A percentile compares a stretch with the other conserved stretches of the same genome.
These are phyloP conservation scores for Rhizophagus clarus DNA, from an alignment of 192 early-diverging fungal species.

Conservation along the genomic window DNA sequence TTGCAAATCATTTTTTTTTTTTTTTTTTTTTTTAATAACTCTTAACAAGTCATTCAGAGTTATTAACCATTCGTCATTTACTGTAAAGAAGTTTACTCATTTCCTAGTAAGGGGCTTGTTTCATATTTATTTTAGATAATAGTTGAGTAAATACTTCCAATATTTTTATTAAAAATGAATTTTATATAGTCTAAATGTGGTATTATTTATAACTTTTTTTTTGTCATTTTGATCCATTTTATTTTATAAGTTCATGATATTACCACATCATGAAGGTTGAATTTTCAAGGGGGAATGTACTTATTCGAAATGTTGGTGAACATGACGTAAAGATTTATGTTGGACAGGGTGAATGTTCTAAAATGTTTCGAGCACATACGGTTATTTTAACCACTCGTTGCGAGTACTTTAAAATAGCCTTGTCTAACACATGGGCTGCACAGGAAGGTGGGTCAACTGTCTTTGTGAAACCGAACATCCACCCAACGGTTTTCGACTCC, in stretches of 20 bases:
- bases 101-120: no score
- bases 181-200: no score
- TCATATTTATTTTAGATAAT: no score
- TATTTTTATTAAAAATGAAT: no score
- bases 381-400: background rate
- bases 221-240: background rate
- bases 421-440: conserved; percentile 6
- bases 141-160: no score
- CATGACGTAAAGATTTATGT: background rate
- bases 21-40: no score
- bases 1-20: no score
- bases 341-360: background rate
- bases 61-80: no score
- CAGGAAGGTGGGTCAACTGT: background rate
- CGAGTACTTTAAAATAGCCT: conserved; percentile 1
- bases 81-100: no score
- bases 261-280: background rate
- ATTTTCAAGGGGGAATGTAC: background rate
- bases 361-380: conserved; percentile 1
- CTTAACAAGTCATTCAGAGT: no score
- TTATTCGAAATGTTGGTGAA: background rate
- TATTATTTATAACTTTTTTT: no score
- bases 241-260: background rate
- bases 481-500: background rate
- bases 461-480: background rate